Conservation (phyloP, 1,139 yeast genomes). For the Blastobotrys malaysiensis region DNA sequence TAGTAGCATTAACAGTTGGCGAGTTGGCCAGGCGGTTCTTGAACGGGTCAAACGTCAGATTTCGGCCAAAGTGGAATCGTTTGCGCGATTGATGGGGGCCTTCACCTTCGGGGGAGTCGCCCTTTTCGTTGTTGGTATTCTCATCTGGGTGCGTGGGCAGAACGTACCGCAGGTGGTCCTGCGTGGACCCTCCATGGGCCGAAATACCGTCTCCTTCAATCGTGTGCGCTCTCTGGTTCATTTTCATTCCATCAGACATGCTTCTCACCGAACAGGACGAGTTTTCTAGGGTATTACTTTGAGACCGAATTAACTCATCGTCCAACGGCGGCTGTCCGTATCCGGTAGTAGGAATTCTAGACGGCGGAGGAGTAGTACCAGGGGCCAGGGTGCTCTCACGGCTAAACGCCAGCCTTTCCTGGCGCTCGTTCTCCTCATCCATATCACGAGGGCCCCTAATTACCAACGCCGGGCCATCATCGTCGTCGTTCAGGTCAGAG, state of each 20-base stretch:
- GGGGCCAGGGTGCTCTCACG: neutral
- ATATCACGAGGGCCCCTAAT: constrained; percentile 72
- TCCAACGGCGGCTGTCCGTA: neutral
- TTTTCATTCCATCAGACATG: constrained; percentile 10
- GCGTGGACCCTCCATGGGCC: neutral
- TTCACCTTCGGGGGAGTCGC: no score
- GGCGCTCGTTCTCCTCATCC: constrained; percentile 40
- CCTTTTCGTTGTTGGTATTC: neutral
- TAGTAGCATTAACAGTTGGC: neutral
- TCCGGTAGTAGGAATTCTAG: neutral
- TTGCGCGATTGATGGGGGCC: neutral
- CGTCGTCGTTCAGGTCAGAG: constrained; percentile 35
- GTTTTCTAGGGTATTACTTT: neutral
- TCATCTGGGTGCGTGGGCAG: neutral
- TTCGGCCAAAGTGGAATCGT: constrained; percentile 11
- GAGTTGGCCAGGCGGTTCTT: constrained; percentile 11
- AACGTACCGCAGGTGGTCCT: neutral
- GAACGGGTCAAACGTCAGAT: constrained; percentile 24
- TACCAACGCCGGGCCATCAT: constrained; percentile 76
- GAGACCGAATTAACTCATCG: constrained; percentile 9
- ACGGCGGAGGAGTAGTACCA: neutral
- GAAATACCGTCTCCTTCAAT: constrained; percentile 33
- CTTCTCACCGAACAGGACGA: neutral
- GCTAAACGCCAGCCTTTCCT: constrained; percentile 7
- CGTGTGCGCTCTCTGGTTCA: constrained; percentile 44